Evolutionary conservation across 768 basidiomycete species (phyloP), one percentile per base, ranked within the genome.

Genomic region (Kwoniella bestiolae): DNA sequence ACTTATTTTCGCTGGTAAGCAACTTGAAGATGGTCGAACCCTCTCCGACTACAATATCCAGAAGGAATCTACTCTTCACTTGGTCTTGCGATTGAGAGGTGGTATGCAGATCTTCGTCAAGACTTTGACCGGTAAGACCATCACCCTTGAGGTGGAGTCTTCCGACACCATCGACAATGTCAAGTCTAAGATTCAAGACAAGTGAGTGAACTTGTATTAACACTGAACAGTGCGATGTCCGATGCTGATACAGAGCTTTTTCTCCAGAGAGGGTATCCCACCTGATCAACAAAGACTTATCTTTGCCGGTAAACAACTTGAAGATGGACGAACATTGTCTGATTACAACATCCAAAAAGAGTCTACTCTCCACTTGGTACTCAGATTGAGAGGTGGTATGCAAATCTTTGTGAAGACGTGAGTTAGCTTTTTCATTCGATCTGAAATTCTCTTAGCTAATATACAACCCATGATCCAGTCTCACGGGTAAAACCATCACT

Each of bases 111-210:
- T 81, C 66, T 81, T 81, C 70, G 79, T 81, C 70, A 81, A 81
- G 69, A 81, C 80, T 50, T 74, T 81, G 38, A 81, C 80, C 29
- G 79, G 80, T 28, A 81, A 81, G 70, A 81, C 80, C 26, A 81
- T 81, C 73, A 81, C 79, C 44, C 74, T 80, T 45, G 79, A 96
- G 77, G 93, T 95, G 34, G 92, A 94, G 82, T 92, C 91, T 0
- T 91, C 90, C 0, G 91, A 94, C 79, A 94, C 92, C 4, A 94
- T 95, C 74, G 92, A 94, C 78, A 92, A 93, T 71, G 91, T 94
- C 26, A 94, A 94, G 85, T 88, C 89, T 34, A 94, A 93, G 86
- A 94, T 95, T 53, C 92, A 94, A 80, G 92, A 94, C 80, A 94
- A 94, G 64, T 84, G 91, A 92, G 74, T 88, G 60, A 25, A 3